phyloP scores from a whole-genome alignment of 768 basidiomycete species.

The Hericium alpestre region DNA sequence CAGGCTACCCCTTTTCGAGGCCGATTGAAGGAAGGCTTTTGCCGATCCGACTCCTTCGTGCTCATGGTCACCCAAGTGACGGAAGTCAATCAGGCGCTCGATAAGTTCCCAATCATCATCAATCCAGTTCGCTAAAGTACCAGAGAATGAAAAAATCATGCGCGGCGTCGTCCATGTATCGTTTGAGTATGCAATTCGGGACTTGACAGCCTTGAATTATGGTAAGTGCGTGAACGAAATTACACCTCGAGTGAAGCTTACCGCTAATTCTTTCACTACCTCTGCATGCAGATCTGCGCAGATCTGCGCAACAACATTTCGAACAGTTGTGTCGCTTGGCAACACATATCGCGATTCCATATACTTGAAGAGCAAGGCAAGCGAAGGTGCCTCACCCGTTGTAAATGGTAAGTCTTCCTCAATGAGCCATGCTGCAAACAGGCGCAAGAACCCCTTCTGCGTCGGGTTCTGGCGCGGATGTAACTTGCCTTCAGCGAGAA shows the following conservation, averaged over 20 bases:
- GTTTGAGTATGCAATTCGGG: background rate
- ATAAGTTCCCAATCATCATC: slow-evolving; percentile 14
- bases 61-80: slow-evolving; percentile 10
- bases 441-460: background rate
- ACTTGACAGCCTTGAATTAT: background rate
- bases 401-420: slow-evolving; percentile 19
- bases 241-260: background rate
- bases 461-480: background rate
- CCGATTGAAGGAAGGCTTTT: slow-evolving; percentile 19
- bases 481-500: background rate
- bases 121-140: slow-evolving; percentile 12
- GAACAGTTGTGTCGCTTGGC: slow-evolving; percentile 20
- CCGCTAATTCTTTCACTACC: slow-evolving; percentile 13
- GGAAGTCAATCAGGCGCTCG: slow-evolving; percentile 12
- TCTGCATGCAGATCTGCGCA: slow-evolving; percentile 13
- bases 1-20: slow-evolving; percentile 15
- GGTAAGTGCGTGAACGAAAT: background rate
- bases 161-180: slow-evolving; percentile 14
- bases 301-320: slow-evolving; percentile 6
- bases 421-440: slow-evolving; percentile 13
- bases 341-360: slow-evolving; percentile 11
- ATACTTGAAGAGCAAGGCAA: slow-evolving; percentile 9
- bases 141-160: slow-evolving; percentile 15
- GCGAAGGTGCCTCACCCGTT: slow-evolving; percentile 13
- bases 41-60: slow-evolving; percentile 22